Conservation (phyloP, 1,284 basidiomycete species). For the Omphalotus olearius region DNA sequence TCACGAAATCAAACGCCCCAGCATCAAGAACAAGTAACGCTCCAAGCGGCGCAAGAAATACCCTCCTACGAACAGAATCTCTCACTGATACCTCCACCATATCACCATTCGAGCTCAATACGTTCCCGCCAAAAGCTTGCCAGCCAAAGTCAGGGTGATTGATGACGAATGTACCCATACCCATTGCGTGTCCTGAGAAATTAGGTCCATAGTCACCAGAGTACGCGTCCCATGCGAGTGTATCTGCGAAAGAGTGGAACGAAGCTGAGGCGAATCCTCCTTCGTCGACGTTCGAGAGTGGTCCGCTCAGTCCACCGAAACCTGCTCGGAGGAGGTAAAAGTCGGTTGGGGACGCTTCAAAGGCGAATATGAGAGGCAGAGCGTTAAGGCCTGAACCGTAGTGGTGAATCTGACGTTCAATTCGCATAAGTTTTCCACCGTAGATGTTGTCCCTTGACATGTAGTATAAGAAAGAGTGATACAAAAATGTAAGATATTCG, state of each 20-base stretch:
- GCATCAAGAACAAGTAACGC: slow-evolving; percentile 46
- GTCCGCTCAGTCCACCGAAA: slow-evolving; percentile 49
- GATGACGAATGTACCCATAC: slow-evolving; percentile 49
- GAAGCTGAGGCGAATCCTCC: slow-evolving; percentile 54
- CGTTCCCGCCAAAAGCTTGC: slow-evolving; percentile 55
- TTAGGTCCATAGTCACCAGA: slow-evolving; percentile 60
- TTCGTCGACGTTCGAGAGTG: slow-evolving; percentile 52
- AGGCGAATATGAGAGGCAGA: slow-evolving; percentile 48
- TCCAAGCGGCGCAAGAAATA: slow-evolving; percentile 50
- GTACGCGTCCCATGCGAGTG: slow-evolving; percentile 55
- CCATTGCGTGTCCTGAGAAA: slow-evolving; percentile 53
- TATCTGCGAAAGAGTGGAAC: slow-evolving; percentile 56
- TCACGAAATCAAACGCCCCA: slow-evolving; percentile 49
- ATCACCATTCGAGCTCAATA: slow-evolving; percentile 28
- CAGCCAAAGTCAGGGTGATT: slow-evolving; percentile 58
- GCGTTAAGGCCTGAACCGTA: slow-evolving; percentile 58
- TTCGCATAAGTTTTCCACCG: slow-evolving; percentile 50
- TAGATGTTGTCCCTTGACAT: slow-evolving; percentile 50
- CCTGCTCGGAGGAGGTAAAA: slow-evolving; percentile 50
- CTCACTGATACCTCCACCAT: slow-evolving; percentile 40
- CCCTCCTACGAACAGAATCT: slow-evolving; percentile 46
- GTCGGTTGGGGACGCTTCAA: slow-evolving; percentile 43
- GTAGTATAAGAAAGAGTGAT: neutral
- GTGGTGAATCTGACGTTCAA: slow-evolving; percentile 58
- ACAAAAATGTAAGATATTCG: neutral